Conservation (phyloP, 352 stramenopile species). For the Pythium phragmiticola region DNA sequence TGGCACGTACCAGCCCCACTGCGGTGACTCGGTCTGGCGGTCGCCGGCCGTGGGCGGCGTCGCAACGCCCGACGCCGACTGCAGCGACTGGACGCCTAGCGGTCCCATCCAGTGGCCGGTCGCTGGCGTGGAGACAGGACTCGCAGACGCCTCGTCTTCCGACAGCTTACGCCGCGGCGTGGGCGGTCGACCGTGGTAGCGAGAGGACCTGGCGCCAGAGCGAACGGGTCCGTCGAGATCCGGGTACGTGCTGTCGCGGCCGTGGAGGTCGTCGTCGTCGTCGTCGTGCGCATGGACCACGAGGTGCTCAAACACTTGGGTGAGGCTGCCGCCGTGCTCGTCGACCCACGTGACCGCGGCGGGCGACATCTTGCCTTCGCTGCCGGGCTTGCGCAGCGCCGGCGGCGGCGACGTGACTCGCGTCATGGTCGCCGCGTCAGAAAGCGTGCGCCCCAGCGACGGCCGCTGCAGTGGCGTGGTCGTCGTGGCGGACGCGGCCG, state of each 20-base stretch:
- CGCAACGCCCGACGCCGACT: neutral
- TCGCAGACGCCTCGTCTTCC: neutral
- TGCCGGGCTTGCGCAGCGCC: constrained; percentile 28
- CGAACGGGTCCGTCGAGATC: constrained; percentile 23
- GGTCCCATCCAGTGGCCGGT: constrained; percentile 23
- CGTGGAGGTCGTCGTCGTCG: constrained; percentile 28
- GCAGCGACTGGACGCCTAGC: constrained; percentile 19
- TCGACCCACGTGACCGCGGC: constrained; percentile 81
- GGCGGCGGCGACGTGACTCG: constrained; percentile 22
- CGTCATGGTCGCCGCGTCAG: neutral
- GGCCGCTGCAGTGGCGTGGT: no score
- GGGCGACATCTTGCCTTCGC: constrained; percentile 42
- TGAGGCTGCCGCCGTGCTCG: constrained; percentile 74
- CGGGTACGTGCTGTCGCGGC: constrained; percentile 2
- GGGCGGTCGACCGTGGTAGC: constrained; percentile 6
- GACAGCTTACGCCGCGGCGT: constrained; percentile 6
- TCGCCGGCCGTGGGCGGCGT: constrained; percentile 13
- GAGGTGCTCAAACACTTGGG: constrained; percentile 65
- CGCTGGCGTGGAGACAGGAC: neutral
- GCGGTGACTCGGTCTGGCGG: constrained; percentile 64
- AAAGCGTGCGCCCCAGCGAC: no score
- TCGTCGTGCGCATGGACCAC: constrained; percentile 11
- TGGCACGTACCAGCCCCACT: constrained; percentile 87
- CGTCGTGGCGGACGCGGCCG: neutral
- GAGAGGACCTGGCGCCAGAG: neutral